Percentiles rank a stretch among this genome's conserved stretches.
Evolutionary conservation across 2,329 filamentous ascomycete species (phyloP).

Genomic region (Uncinocarpus reesii): DNA sequence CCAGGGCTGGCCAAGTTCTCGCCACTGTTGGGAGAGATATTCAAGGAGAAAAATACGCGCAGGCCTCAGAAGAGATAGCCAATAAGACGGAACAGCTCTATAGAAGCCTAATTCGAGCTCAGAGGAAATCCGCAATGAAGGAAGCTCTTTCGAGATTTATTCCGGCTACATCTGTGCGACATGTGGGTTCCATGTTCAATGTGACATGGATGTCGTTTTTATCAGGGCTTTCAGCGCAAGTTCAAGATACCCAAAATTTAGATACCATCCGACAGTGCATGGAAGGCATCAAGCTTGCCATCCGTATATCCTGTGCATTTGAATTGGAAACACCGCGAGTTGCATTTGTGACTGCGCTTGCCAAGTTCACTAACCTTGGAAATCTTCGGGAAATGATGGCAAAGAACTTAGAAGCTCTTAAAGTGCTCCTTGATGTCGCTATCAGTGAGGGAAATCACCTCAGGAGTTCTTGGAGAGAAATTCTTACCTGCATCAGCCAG

Average conservation of each 20-base stretch:
- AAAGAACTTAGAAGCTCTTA: constrained; percentile 92
- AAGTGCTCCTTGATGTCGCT: constrained; percentile 81
- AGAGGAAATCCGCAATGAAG: constrained; percentile 67
- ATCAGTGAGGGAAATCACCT: constrained; percentile 86
- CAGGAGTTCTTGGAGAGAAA: constrained; percentile 86
- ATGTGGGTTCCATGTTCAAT: constrained; percentile 97
- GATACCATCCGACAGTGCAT: constrained; percentile 88
- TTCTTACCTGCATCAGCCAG: constrained; percentile 90
- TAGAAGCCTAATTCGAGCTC: constrained; percentile 82
- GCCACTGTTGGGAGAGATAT: constrained; percentile 86
- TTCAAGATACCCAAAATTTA: constrained; percentile 85
- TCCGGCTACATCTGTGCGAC: constrained; percentile 82
- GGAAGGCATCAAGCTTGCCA: constrained; percentile 88
- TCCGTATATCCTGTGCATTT: constrained; percentile 86
- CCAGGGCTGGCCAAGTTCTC: constrained; percentile 76
- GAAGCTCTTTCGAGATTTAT: constrained; percentile 65
- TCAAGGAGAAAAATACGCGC: constrained; percentile 83
- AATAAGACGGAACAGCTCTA: constrained; percentile 75
- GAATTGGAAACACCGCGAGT: constrained; percentile 86
- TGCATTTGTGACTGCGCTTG: constrained; percentile 85
- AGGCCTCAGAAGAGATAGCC: constrained; percentile 90
- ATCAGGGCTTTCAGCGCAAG: constrained; percentile 82
- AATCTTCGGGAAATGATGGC: constrained; percentile 90
- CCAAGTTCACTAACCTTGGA: constrained; percentile 90
- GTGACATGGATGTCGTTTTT: constrained; percentile 99